Evolutionary conservation across 164 flowering plant species (phyloP), one percentile per base, ranked within the genome.

Genomic region (Brasenia schreberi): DNA sequence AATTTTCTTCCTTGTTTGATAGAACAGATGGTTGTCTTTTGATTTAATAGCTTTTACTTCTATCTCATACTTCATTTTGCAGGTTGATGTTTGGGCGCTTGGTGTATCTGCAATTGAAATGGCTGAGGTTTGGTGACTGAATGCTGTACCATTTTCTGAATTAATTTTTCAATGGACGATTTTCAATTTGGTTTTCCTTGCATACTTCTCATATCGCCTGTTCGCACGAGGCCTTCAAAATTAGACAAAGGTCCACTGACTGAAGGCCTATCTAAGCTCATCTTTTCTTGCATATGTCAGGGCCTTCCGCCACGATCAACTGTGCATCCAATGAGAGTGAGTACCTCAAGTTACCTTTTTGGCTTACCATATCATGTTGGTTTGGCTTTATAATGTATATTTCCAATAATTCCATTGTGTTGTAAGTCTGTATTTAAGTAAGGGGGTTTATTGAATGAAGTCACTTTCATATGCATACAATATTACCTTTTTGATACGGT

Each of bases 11-110:
- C 27, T 23, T 2, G 27, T 23, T 23, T 23, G 27, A 23, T 23
- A 23, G 27, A 23, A 23, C 27, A 23, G 27, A 23, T 23, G 27
- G 27, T 23, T 23, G 27, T 23, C 27, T 23, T 23, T 23, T 2
- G 27, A 23, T 23, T 23, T 23, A 23, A 23, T 23, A 23, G 27
- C 27, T 23, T 23, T 23, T 23, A 23, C 12, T 56, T 12, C 59
- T 17, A 42, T 67, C 59, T 19, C 10, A 64, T 33, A 18, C 7
- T 6, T 58, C 61, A 16, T 18, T n/a, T 70, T 74, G 17, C 80
- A 94, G 99, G 99, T 95, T 43, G 99, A 95, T 83, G 97, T 95
- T 18, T 95, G 99, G 99, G 99, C 99, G 67, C 96, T 92, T 80
- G 99, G 99, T 77, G 97, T 92, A 61, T 92, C 99, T 67, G 99